phyloP scores from a whole-genome alignment of 1,139 yeast species.

The Pichia norvegensis region DNA sequence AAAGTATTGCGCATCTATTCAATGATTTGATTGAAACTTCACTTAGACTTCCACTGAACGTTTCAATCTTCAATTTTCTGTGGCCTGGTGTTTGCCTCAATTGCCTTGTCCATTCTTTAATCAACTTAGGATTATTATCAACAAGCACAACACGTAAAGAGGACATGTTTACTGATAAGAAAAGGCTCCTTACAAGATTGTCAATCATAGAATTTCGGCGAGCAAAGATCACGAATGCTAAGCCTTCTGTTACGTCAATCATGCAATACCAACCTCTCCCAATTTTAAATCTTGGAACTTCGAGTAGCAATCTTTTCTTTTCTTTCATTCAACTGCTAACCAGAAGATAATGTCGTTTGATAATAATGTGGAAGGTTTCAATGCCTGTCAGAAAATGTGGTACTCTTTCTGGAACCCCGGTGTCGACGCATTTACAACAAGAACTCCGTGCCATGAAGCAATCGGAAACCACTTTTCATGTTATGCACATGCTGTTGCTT shows the following conservation, averaged over 20 bases:
- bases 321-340: too few species aligned
- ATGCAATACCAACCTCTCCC: too few species aligned
- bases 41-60: background rate
- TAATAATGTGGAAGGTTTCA: constrained; percentile 41
- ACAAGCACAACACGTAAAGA: constrained; percentile 17
- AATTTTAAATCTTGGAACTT: too few species aligned
- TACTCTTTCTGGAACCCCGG: constrained; percentile 38
- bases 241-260: too few species aligned
- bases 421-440: constrained; percentile 39
- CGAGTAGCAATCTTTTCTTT: too few species aligned
- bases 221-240: too few species aligned
- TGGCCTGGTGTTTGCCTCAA: background rate
- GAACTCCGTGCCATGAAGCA: constrained; percentile 48
- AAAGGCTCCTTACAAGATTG: too few species aligned
- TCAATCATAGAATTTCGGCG: too few species aligned
- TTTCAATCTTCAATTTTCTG: background rate
- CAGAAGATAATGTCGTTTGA: constrained; percentile 28
- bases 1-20: constrained; percentile 31
- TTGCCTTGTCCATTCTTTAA: background rate
- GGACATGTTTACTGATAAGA: background rate
- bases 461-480: constrained; percentile 50
- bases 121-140: constrained; percentile 12
- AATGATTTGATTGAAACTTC: background rate
- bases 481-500: constrained; percentile 64
- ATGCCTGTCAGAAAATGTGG: constrained; percentile 42